phyloP scores from a whole-genome alignment of 495 filamentous ascomycete species.

The Beverwykella pulmonaria region DNA sequence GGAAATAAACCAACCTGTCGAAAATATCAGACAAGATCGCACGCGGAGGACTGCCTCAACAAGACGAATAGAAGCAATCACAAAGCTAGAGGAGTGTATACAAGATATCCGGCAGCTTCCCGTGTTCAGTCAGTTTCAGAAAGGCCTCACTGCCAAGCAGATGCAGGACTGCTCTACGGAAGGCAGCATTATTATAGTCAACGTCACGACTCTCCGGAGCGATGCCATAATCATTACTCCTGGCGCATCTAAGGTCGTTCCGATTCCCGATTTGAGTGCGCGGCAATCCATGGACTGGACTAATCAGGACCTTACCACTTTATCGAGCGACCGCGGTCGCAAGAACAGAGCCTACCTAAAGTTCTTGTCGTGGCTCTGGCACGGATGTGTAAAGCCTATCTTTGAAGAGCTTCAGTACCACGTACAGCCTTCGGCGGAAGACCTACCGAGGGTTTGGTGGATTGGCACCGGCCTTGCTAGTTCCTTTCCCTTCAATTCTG shows the following conservation, averaged over 20 bases:
- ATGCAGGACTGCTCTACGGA: conserved; percentile 12
- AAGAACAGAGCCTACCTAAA: conserved; percentile 8
- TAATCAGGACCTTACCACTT: conserved; percentile 6
- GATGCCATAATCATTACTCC: conserved; percentile 22
- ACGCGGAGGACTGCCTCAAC: not conserved
- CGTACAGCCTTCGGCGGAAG: not conserved
- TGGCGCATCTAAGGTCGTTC: not conserved
- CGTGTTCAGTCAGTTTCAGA: not conserved
- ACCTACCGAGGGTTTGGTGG: conserved; percentile 27
- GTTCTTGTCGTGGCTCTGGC: conserved; percentile 25
- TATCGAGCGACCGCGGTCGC: not conserved
- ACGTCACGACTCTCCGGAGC: conserved; percentile 15
- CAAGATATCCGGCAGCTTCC: not conserved
- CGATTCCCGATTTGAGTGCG: conserved; percentile 10
- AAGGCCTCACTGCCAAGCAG: not conserved
- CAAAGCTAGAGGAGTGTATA: conserved; percentile 1
- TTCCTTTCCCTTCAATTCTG: conserved; percentile 32
- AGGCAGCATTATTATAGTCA: conserved; percentile 20
- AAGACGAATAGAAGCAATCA: not conserved
- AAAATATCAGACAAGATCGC: not conserved
- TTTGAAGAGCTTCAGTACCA: not conserved
- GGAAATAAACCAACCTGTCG: not conserved
- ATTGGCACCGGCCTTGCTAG: conserved; percentile 27
- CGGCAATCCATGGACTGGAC: conserved; percentile 8
- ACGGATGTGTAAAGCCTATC: conserved; percentile 10